These are phyloP conservation scores for Exserohilum turcica DNA, from an alignment of 2,329 filamentous ascomycete species.

Conservation along the genomic window DNA sequence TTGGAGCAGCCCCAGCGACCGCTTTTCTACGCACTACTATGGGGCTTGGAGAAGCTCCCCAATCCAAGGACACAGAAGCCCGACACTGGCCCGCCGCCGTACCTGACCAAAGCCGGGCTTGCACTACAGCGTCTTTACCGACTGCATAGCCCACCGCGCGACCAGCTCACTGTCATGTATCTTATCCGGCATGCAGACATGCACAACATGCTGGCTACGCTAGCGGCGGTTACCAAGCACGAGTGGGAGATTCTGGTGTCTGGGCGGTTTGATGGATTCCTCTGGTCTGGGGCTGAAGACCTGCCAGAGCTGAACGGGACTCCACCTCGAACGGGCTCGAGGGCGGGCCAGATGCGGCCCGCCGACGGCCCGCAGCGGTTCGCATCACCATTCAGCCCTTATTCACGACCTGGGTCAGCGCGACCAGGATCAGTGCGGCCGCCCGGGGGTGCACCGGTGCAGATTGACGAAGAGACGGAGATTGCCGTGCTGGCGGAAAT, in stretches of 20 bases:
- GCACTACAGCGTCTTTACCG: slow-evolving; percentile 87
- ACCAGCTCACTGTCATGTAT: slow-evolving; percentile 84
- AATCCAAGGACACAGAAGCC: slow-evolving; percentile 71
- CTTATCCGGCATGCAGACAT: slow-evolving; percentile 80
- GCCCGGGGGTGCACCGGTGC: slow-evolving; percentile 67
- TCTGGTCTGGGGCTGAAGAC: slow-evolving; percentile 87
- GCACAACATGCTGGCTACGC: slow-evolving; percentile 84
- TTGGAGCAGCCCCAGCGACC: slow-evolving; percentile 76
- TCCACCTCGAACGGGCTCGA: slow-evolving; percentile 32
- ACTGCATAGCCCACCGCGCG: slow-evolving; percentile 72
- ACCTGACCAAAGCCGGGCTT: slow-evolving; percentile 74
- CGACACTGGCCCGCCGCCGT: slow-evolving; percentile 65
- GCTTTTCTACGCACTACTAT: slow-evolving; percentile 80
- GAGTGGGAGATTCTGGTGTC: slow-evolving; percentile 97
- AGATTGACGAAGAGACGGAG: slow-evolving; percentile 91
- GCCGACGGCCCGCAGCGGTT: slow-evolving; percentile 46
- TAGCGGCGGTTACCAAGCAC: slow-evolving; percentile 85
- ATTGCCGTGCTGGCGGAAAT: slow-evolving; percentile 88
- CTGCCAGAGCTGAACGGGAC: slow-evolving; percentile 35
- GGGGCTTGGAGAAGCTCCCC: slow-evolving; percentile 60
- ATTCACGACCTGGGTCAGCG: slow-evolving; percentile 26
- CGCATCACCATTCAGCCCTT: slow-evolving; percentile 55
- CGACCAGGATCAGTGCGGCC: slow-evolving; percentile 46
- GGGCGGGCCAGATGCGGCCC: slow-evolving; percentile 50
- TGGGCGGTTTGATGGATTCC: slow-evolving; percentile 91